A percentile compares a stretch with the other conserved stretches of the same genome.
Evolutionary conservation across 768 basidiomycete species (phyloP).

Genomic region (Psilocybe cyanescens): DNA sequence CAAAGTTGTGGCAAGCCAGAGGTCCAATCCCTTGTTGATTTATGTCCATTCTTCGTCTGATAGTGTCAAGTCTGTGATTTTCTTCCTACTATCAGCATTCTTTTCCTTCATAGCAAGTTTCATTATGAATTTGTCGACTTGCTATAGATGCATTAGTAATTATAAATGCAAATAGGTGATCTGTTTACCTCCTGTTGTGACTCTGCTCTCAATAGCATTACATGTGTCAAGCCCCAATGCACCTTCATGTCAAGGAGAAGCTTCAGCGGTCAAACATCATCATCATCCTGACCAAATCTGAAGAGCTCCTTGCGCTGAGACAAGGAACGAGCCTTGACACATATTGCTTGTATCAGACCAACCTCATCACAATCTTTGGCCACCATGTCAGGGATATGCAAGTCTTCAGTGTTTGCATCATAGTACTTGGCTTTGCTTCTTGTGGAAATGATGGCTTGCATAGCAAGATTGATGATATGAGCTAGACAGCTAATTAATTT

Average conservation of each 20-base stretch:
- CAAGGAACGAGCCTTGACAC: conserved; percentile 26
- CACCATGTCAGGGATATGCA: conserved; percentile 6
- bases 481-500: conserved; percentile 29
- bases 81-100: no score
- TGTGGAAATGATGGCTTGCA: conserved; percentile 32
- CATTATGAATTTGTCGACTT: no score
- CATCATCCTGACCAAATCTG: conserved; percentile 1
- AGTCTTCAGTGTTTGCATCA: conserved; percentile 17
- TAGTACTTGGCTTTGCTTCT: conserved; percentile 29
- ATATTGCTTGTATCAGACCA: conserved; percentile 28
- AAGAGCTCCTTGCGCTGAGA: conserved; percentile 20
- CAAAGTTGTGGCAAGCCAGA: no score
- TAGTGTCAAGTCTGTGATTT: no score
- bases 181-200: no score
- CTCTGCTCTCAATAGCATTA: conserved; percentile 12
- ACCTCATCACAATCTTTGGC: conserved; percentile 30
- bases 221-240: conserved; percentile 21
- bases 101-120: no score
- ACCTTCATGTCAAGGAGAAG: conserved; percentile 24
- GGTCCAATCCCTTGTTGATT: no score
- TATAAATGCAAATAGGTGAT: no score
- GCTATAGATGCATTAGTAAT: no score
- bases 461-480: conserved; percentile 39
- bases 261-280: not conserved
- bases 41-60: no score